Percentiles rank a stretch among this genome's conserved stretches.
Conservation (phyloP, 371 early-diverging fungal genomes). For the Mortierella sp. region DNA sequence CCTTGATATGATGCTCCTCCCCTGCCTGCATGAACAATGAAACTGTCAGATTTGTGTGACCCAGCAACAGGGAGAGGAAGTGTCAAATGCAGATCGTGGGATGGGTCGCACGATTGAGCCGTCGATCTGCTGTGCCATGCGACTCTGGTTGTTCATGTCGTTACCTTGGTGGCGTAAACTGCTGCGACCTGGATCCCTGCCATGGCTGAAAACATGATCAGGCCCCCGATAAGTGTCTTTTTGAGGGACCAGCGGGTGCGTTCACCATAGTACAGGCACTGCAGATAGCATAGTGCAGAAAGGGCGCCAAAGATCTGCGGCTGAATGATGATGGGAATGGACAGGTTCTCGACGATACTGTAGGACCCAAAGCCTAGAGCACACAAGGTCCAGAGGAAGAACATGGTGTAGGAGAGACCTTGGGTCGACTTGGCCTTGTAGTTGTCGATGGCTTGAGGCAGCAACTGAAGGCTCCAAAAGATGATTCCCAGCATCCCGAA, state of each 20-base stretch:
- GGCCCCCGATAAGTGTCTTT: constrained; percentile 1
- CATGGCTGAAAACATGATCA: constrained; percentile 4
- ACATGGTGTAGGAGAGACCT: constrained; percentile 61
- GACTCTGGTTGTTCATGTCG: no score
- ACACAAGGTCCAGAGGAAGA: constrained; percentile 61
- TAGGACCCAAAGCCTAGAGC: constrained; percentile 60
- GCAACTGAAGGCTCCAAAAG: constrained; percentile 69
- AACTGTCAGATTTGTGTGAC: no score
- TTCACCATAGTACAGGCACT: constrained; percentile 59
- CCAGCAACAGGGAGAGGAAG: no score
- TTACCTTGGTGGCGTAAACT: constrained; percentile 23
- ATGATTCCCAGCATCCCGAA: constrained; percentile 65
- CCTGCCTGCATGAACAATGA: constrained; percentile 4
- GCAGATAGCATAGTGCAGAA: constrained; percentile 55
- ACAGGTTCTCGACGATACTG: constrained; percentile 58
- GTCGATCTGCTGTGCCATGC: no score
- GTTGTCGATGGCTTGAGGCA: constrained; percentile 60
- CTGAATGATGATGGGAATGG: constrained; percentile 64
- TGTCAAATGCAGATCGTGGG: no score
- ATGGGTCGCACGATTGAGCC: no score
- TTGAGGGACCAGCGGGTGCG: constrained; percentile 15
- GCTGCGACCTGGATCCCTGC: constrained; percentile 30
- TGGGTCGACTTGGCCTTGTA: constrained; percentile 56
- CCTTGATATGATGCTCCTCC: constrained; percentile 12
- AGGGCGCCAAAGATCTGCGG: constrained; percentile 64